A percentile compares a stretch with the other conserved stretches of the same genome.
phyloP scores from a whole-genome alignment of 192 early-diverging fungal genomes.

The Allomyces arbusculus region DNA sequence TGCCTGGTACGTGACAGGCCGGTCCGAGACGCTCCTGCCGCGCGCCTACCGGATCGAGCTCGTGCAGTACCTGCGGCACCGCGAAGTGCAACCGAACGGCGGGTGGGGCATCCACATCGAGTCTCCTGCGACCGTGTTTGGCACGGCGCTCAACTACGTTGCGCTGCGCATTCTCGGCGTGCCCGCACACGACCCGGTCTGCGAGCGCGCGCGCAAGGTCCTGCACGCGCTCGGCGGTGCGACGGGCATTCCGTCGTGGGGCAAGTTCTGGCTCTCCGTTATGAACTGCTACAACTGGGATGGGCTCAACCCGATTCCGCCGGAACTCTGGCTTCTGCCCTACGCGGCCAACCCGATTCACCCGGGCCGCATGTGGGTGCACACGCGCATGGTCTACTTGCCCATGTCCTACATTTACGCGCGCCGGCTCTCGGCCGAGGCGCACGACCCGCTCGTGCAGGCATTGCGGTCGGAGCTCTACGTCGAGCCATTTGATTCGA shows the following conservation, averaged over 20 bases:
- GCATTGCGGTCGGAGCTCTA: slow-evolving; percentile 79
- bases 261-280: slow-evolving; percentile 90
- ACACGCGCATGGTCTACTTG: slow-evolving; percentile 81
- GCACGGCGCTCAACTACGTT: slow-evolving; percentile 88
- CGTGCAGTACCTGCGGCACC: slow-evolving; percentile 64
- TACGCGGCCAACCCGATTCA: slow-evolving; percentile 49
- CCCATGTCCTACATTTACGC: slow-evolving; percentile 90
- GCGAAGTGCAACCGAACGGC: slow-evolving; percentile 51
- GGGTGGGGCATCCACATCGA: slow-evolving; percentile 97
- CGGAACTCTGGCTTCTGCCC: slow-evolving; percentile 79
- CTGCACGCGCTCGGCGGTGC: slow-evolving; percentile 77
- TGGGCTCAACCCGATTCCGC: slow-evolving; percentile 87
- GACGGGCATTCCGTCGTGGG: slow-evolving; percentile 74
- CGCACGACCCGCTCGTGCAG: slow-evolving; percentile 41
- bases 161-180: slow-evolving; percentile 71
- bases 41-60: slow-evolving; percentile 52
- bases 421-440: slow-evolving; percentile 27
- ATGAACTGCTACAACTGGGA: slow-evolving; percentile 88
- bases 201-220: slow-evolving; percentile 55
- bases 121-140: slow-evolving; percentile 79
- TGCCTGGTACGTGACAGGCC: slow-evolving; percentile 63
- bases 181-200: slow-evolving; percentile 63
- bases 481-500: slow-evolving; percentile 59
- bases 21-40: slow-evolving; percentile 22
- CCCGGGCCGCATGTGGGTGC: slow-evolving; percentile 85